Base-by-base conservation (phyloP, 192 early-diverging fungal species). In the Entomortierella beljakovae region DNA sequence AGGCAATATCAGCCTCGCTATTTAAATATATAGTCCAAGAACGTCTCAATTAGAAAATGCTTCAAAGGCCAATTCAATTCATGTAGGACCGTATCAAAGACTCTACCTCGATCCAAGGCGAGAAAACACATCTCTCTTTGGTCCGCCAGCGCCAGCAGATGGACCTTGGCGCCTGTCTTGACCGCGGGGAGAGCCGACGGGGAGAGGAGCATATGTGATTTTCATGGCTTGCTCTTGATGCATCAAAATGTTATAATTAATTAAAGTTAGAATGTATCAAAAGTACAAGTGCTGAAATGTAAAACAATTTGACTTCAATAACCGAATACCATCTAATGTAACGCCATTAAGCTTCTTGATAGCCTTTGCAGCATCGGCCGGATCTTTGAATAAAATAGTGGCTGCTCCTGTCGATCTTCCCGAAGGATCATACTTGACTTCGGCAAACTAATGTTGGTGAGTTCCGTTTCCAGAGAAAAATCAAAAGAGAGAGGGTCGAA, bases 351-450 rank as follows among this genome's bases (percentile, higher is more conserved):
- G 82, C 57, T 84, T 89, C 50, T 83, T 65, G 29, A 86, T 64
- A 25, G 88, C 87, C 5, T 64, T 51, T 11, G 70, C 71, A 34
- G 88, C 85, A 64, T 84, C 82, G 7, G n/a, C 64, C 15, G 71
- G n/a, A 8, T 64, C 51, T 33, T 76, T 80, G 70, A 86, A 89
- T 28, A 59, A 55, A 26, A 88, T 61, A 23, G 71, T 81, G 31
- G 88, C 88, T 3, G 71, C 70, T 25, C 88, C 88, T 2, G 76
- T 86, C 29, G 86, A 86, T 22, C 88, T 70, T 51, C 88, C 88
- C 20, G 86, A 85, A 8, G 61, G 79, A 71, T 89, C 88, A 71
- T 84, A 89, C 37, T 83, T 79, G 67, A 79, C 61, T 16, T 79
- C 68, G 4, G 75, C 75, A 40, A 79, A 70, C 75, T 79, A 64